Conservation (phyloP, 108 stramenopile species). For the Pseudonitzschia multistriata region DNA sequence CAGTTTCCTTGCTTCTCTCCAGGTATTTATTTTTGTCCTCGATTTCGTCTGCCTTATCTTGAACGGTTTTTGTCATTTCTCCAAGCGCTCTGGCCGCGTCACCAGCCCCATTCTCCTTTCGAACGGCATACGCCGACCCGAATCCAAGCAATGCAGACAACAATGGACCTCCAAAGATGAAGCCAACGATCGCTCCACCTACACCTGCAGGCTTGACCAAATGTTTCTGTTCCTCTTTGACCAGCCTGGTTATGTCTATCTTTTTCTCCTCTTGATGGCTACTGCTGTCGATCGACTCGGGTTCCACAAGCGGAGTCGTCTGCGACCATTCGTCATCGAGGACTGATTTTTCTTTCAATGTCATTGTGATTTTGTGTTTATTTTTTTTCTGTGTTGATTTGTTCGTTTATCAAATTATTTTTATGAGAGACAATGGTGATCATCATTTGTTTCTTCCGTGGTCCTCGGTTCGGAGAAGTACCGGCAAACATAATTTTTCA, state of each 20-base stretch:
- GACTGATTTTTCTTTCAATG: too few relatives aligned
- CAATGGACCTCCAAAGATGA: conserved; percentile 34
- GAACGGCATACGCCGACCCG: conserved; percentile 40
- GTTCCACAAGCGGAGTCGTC: neutral
- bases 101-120: conserved; percentile 27
- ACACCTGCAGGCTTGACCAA: conserved; percentile 25
- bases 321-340: too few relatives aligned
- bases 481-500: too few relatives aligned
- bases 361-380: too few relatives aligned
- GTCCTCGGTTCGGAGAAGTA: too few relatives aligned
- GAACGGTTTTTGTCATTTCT: conserved; percentile 29
- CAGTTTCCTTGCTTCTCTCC: conserved; percentile 33
- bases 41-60: conserved; percentile 45
- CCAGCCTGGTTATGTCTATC: conserved; percentile 6
- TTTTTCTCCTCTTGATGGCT: neutral
- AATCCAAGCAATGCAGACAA: conserved; percentile 31
- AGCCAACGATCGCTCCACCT: conserved; percentile 32
- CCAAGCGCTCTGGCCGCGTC: conserved; percentile 36
- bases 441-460: too few relatives aligned
- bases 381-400: too few relatives aligned
- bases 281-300: neutral
- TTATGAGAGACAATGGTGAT: too few relatives aligned
- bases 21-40: conserved; percentile 62
- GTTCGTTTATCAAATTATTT: too few relatives aligned
- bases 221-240: conserved; percentile 7